Base-by-base conservation (phyloP, 345 rosid genomes). In the Eucalyptus sideroxylon region DNA sequence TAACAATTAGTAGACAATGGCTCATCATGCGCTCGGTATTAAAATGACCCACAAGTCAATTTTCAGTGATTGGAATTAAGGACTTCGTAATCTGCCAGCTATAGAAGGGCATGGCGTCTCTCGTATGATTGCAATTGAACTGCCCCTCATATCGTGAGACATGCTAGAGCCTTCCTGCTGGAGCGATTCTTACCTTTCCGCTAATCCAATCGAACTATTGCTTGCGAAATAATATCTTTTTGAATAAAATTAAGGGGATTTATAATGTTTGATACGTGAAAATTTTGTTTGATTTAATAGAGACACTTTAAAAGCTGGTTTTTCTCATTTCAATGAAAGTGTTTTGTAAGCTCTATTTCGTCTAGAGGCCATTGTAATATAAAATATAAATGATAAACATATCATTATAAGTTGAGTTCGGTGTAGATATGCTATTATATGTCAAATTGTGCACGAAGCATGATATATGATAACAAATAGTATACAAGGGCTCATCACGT, bases 171-270 rank as follows among this genome's bases (percentile, higher is more conserved):
- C 10, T 65, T n/a, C 37, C 19, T n/a, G n/a, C 4, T 15, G 21
- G 21, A 65, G 77, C 2, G 19, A n/a, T 30, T 30, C 11, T 13
- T 31, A 7, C 9, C 6, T 65, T 65, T n/a, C 11, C 2, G 3
- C 6, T 16, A 2, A 67, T 31, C 23, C 80, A 67, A 67, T 67
- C 1, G 3, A 67, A 67, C 1, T 0, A 67, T 67, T 5, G 1
- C 9, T 5, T 4, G 40, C 0, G 3, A 67, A n/a, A 67, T 67
- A 31, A n/a, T 16, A 15, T 67, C 6, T 1, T 31, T n/a, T 4
- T 7, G 11, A 30, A 62, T 62, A 7, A 62, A 56, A 56, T 56
- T 23, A 56, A 8, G 60, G 27, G 12, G 23, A 23, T 23, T 55
- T 56, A 24, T 21, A 56, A 56, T 23, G 27, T 56, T 56, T 23